Conservation (phyloP, 192 early-diverging fungal genomes). For the Lobosporangium transversale region DNA sequence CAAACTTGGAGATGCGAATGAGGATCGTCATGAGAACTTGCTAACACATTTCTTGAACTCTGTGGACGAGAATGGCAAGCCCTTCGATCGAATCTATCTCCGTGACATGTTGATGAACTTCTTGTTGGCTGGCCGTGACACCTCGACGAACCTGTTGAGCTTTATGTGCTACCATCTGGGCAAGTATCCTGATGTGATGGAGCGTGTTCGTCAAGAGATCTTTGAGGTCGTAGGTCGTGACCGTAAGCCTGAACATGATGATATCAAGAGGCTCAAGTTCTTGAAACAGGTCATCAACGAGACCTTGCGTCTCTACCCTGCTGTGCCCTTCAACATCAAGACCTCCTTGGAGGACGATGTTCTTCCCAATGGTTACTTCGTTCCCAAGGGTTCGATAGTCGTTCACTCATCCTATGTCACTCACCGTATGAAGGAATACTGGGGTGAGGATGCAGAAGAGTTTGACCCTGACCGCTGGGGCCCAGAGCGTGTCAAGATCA, state of each 20-base stretch:
- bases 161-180: slow-evolving; percentile 57
- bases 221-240: slow-evolving; percentile 47
- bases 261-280: slow-evolving; percentile 62
- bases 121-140: slow-evolving; percentile 55
- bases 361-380: slow-evolving; percentile 53
- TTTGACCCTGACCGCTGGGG: slow-evolving; percentile 66
- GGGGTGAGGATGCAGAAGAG: slow-evolving; percentile 53
- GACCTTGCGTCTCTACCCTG: slow-evolving; percentile 62
- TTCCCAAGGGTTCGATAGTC: slow-evolving; percentile 56
- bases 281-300: slow-evolving; percentile 69
- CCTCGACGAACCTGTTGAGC: slow-evolving; percentile 56
- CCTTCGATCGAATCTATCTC: slow-evolving; percentile 48
- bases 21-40: slow-evolving; percentile 36
- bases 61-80: slow-evolving; percentile 45
- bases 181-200: slow-evolving; percentile 51
- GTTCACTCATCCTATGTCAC: slow-evolving; percentile 52
- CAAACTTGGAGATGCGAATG: slow-evolving; percentile 16
- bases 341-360: slow-evolving; percentile 48
- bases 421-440: slow-evolving; percentile 58
- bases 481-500: slow-evolving; percentile 42
- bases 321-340: slow-evolving; percentile 56
- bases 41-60: slow-evolving; percentile 47
- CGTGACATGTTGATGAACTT: slow-evolving; percentile 55
- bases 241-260: slow-evolving; percentile 58
- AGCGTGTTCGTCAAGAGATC: slow-evolving; percentile 52